Base-by-base conservation (phyloP, 78 protist genomes). In the Neovahlkampfia damariscottae region DNA sequence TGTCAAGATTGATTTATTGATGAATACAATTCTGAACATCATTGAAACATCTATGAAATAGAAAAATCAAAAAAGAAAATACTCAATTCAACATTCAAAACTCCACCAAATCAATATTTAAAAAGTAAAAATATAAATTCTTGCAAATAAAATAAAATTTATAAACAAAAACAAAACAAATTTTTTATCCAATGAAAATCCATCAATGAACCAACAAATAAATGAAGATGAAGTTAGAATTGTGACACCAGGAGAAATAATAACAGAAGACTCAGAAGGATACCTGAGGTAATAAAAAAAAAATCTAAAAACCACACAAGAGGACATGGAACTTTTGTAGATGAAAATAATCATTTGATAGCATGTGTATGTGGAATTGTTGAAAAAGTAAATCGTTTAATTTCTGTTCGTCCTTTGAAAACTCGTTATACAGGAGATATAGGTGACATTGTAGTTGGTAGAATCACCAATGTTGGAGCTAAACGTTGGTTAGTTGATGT, bases 381-480 rank as follows among this genome's bases (percentile, higher is more conserved):
- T n/a, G 91, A 93, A 68, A 38, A 67, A 5, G 89, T 89, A 1
- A 82, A 91, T 36, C 62, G 81, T 62, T 32, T 93, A 10, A 68
- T 93, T 4, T 50, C 80, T 0, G 95, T 91, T 0, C 50, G 62
- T 1, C 86, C 93, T 8, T 50, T 88, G 58, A 74, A 72, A 19
- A 4, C 91, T 4, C 80, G 93, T 2, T 91, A 84, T 38, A 41
- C 34, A 0, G 91, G 90, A 0, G 91, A 89, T 19, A 77, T 91
- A 0, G 96, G 96, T 28, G 96, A 93, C 9, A 84, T 90, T 6
- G 87, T 93, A 0, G 94, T 93, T 8, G 95, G 94, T 27, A 41
- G 90, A 2, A 30, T 86, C 0, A 77, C 82, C 28, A 78, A 82
- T 80, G 91, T 91, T n/a, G 41, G 70, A 7, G 35, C 78, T 1